Evolutionary conservation across 2,329 filamentous ascomycete species (phyloP).

Genomic region (Hymenoscyphus repandus): DNA sequence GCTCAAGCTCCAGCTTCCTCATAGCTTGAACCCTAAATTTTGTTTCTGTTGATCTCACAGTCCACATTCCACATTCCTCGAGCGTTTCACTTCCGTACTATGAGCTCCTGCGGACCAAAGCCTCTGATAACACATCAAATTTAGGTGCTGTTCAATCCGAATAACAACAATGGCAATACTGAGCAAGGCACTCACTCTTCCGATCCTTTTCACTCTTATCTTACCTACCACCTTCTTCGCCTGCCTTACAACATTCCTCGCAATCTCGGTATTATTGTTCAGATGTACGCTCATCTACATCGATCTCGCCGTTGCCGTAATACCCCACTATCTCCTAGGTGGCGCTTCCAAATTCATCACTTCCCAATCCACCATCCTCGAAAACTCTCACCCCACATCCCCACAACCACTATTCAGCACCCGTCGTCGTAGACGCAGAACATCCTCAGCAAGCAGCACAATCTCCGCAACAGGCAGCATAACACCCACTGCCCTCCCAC

Average conservation of each 20-base stretch:
- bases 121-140: not conserved
- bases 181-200: constrained; percentile 49
- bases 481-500: constrained; percentile 11
- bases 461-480: constrained; percentile 31
- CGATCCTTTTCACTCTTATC: constrained; percentile 57
- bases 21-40: constrained; percentile 1
- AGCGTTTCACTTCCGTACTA: too few relatives aligned
- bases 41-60: not conserved
- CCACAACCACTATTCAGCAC: constrained; percentile 7
- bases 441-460: constrained; percentile 28
- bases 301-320: constrained; percentile 53
- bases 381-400: not conserved
- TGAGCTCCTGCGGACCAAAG: too few relatives aligned
- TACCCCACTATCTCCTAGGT: constrained; percentile 48
- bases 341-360: not conserved
- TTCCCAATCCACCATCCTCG: not conserved
- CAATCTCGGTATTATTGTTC: constrained; percentile 55
- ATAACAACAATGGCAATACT: constrained; percentile 2
- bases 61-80: not conserved
- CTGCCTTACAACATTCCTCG: constrained; percentile 56
- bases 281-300: constrained; percentile 58
- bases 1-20: not conserved
- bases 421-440: constrained; percentile 20
- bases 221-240: constrained; percentile 60
- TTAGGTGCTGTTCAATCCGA: too few relatives aligned